phyloP scores from a whole-genome alignment of 2,329 filamentous ascomycete species.

The Thelonectria discophora region DNA sequence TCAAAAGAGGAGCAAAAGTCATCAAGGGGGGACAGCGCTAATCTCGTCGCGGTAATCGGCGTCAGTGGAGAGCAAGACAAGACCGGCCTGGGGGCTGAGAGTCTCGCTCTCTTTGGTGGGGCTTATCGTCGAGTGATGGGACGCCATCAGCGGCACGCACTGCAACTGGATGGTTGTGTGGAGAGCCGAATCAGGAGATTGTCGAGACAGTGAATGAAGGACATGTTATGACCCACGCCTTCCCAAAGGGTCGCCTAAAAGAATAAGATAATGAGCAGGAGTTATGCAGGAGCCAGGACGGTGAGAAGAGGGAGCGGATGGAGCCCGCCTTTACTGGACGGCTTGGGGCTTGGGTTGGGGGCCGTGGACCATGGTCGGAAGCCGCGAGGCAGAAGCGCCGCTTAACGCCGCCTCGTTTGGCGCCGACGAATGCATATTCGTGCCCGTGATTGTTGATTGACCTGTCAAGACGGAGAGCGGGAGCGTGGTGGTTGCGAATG shows the following conservation, averaged over 20 bases:
- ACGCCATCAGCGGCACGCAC: background rate
- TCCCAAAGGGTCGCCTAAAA: constrained; percentile 5
- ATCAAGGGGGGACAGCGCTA: background rate
- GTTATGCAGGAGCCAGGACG: background rate
- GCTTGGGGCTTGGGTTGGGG: too few species aligned
- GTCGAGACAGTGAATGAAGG: background rate
- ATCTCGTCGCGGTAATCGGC: too few species aligned
- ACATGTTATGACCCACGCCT: constrained; percentile 1
- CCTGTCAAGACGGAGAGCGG: background rate
- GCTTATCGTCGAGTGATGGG: background rate
- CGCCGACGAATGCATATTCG: background rate
- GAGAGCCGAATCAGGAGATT: constrained; percentile 1
- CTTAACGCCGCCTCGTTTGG: constrained; percentile 4
- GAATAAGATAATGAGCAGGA: background rate
- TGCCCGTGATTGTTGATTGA: background rate
- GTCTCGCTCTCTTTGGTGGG: background rate
- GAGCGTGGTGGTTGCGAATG: background rate
- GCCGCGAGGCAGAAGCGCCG: background rate
- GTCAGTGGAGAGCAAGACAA: too few species aligned
- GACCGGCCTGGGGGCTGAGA: background rate
- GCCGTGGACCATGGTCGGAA: background rate
- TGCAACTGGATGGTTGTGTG: constrained; percentile 11
- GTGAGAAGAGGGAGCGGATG: background rate
- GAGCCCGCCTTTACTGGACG: background rate
- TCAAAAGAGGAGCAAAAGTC: background rate